Base-by-base conservation (phyloP, 176 grass and related monocot genomes). In the Avena insularis region DNA sequence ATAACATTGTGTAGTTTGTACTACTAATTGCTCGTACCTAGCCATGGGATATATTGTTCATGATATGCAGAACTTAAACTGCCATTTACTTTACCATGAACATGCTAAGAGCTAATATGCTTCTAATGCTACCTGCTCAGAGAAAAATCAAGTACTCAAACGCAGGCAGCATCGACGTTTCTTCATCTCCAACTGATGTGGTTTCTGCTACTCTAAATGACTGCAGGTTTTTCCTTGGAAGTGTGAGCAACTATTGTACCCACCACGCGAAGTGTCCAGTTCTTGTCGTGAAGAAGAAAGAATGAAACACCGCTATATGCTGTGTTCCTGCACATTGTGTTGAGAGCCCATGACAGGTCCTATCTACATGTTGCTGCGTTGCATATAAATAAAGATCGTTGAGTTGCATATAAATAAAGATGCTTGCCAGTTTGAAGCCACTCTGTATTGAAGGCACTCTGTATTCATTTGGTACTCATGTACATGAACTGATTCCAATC, bases 251-350 rank as follows among this genome's bases (percentile, higher is more conserved):
- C 54, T 59, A 79, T 1, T 79, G 76, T 43, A 79, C 31, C 53
- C 76, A 79, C 53, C 17, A 79, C 0, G 53, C 76, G 1, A 79
- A 79, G 76, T 79, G 76, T 2, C 76, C 53, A 0, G 76, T 79
- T 79, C 76, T 79, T 79, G 76, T 79, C 0, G 76, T 79, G 17
- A 79, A 79, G 76, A 79, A 79, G 76, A 57, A 79, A 14, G 76
- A 58, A 78, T 78, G 16, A 78, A 14, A 0, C 71, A 2, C 20
- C 0, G 20, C 11, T 14, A 8, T 73, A 12, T 75, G 0, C 0
- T 75, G 71, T 75, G 4, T 8, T 54, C 14, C 14, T 19, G 3
- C 3, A 19, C 48, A 33, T 33, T 19, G 14, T 76, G 0, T 17
- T 49, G 11, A 54, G 15, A 54, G 0, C 21, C 48, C 48, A 12